Evolutionary conservation across 2,329 filamentous ascomycete species (phyloP), one percentile per base, ranked within the genome.

Genomic region (Penicillium sp.): DNA sequence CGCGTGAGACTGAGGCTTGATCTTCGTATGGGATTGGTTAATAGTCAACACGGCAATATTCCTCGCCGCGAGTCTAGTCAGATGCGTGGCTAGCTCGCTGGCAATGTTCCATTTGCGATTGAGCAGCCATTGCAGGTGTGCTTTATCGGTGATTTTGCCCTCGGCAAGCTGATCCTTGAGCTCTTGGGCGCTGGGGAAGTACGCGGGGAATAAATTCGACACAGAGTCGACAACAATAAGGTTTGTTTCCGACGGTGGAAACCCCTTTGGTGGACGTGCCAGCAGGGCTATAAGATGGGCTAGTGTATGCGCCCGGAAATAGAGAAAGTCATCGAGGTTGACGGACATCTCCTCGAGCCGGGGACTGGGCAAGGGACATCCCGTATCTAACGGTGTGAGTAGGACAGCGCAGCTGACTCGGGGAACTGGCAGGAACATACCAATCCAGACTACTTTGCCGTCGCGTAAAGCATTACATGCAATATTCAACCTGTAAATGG

Each of bases 11-110:
- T 81, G 61, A 83, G 87, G 79, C 60, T 88, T 86, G 76, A 95
- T 87, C 63, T 87, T 89, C n/a, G 91, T 95, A 41, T 87, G 88
- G 58, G 89, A 91, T 70, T 95, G 92, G 38, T 87, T 91, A 48
- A 92, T 81, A 21, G 94, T 72, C 3, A 96, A 78, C 41, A 96
- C 80, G 25, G 91, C 89, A 51, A 92, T 80, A 61, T 85, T 83
- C 31, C 87, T 83, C 11, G 88, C 86, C 5, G 92, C 91, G 11
- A 96, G 81, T 66, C 88, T 92, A 59, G 88, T 84, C 4, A 87
- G 74, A 38, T 78, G 77, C 4, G 78, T 77, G 6, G 81, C 77
- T 11, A 97, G 76, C 4, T 87, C 84, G 56, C 84, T 86, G 58
- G 91, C 84, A 29, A 96, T 81, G 56, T 82, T 81, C 72, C 81